Conservation (phyloP, 1,284 basidiomycete species). For the Microbotryomycetes sp. region DNA sequence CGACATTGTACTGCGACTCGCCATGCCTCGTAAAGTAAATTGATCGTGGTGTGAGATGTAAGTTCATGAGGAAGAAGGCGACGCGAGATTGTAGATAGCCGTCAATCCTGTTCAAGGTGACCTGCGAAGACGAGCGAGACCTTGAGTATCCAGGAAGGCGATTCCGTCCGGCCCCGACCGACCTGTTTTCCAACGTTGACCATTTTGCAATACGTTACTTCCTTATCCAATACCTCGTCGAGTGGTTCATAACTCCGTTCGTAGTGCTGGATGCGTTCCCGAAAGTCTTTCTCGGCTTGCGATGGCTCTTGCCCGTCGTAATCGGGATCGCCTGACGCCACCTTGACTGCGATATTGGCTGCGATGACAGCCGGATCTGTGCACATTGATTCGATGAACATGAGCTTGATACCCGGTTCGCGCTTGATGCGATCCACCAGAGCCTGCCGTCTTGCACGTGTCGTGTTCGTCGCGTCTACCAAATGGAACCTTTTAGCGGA, state of each 20-base stretch:
- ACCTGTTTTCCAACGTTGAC: constrained; percentile 82
- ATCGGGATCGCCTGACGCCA: constrained; percentile 92
- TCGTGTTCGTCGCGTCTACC: constrained; percentile 89
- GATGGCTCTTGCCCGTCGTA: constrained; percentile 84
- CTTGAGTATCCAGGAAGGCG: background rate
- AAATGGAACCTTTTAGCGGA: too few species aligned
- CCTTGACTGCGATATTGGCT: constrained; percentile 91
- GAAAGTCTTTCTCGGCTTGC: constrained; percentile 80
- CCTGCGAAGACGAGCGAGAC: constrained; percentile 15
- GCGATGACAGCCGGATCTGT: constrained; percentile 91
- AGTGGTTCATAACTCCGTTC: constrained; percentile 95
- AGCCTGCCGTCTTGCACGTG: constrained; percentile 62
- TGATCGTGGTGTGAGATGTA: constrained; percentile 91
- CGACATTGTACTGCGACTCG: constrained; percentile 93
- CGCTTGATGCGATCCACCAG: constrained; percentile 69
- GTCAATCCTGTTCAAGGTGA: constrained; percentile 36
- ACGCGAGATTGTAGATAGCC: constrained; percentile 95
- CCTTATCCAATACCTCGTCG: constrained; percentile 59
- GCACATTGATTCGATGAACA: constrained; percentile 93
- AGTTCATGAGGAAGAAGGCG: constrained; percentile 97
- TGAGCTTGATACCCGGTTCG: constrained; percentile 81
- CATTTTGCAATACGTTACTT: constrained; percentile 74
- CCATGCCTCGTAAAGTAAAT: constrained; percentile 99
- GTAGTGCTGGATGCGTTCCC: constrained; percentile 84
- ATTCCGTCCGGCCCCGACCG: constrained; percentile 38